Base-by-base conservation (phyloP, 768 basidiomycete genomes). In the Naganishia friedmannii region DNA sequence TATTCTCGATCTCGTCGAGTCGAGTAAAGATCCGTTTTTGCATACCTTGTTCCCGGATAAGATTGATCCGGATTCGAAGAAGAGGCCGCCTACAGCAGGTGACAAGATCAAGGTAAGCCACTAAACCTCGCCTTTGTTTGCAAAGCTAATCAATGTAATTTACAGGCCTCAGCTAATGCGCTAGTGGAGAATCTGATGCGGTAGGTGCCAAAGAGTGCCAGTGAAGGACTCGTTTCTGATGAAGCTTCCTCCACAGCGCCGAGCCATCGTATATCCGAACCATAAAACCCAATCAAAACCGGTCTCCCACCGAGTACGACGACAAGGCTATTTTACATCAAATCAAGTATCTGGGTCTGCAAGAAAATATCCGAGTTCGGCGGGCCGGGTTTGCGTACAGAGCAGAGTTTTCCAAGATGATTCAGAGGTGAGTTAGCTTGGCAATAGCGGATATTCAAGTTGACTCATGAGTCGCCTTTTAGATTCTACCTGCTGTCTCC, bases 331-430 rank as follows among this genome's bases (percentile, higher is more conserved):
- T 99, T 70, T 84, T 99, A 53, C 96, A 99, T 83, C 96, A 99
- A 82, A 93, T 99, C 84, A 98, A 99, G 81, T 99, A 99, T 80
- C 89, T 99, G 51, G 96, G 96, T 77, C 83, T 99, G 68, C 93
- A 99, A 80, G 96, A 99, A 82, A 99, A 99, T 78, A 97, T 99
- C 66, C 88, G 96, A 56, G 93, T 99, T 53, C 89, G 96, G 67
- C 87, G 96, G 70, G 96, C 96, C 28, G 96, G 96, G 57, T 99
- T 99, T 78, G 96, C 96, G 0, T 99, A 99, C 81, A 84, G 96
- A 70, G 98, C 98, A 75, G 93, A 95, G 0, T 99, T 99, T 77
- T 92, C 95, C 81, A 98, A 97, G 84, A 93, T 99, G 91, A 91
- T 99, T 46, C 93, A 98, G 80, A 86, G 96, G 72, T 63, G 26